Percentiles rank a stretch among this genome's conserved stretches.
phyloP scores from a whole-genome alignment of 2,329 filamentous ascomycete species.

The Fusarium siculi region DNA sequence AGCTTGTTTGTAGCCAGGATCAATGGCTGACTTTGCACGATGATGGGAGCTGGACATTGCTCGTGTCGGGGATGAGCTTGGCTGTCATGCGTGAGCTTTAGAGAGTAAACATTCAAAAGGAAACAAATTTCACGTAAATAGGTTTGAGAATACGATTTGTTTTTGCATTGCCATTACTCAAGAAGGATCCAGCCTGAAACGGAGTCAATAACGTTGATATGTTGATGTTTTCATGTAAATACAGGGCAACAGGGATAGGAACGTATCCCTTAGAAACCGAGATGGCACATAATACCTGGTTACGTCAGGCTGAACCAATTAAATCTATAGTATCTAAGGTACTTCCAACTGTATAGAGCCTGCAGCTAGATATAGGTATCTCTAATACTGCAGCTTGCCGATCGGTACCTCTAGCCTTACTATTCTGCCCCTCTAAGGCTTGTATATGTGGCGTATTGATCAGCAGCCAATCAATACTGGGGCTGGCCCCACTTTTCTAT shows the following conservation, averaged over 20 bases:
- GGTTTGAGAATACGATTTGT: conserved; percentile 1
- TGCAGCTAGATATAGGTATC: too few relatives aligned
- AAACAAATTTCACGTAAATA: background rate
- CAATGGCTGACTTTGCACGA: background rate
- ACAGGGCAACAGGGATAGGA: background rate
- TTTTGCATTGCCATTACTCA: background rate
- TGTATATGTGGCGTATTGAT: too few relatives aligned
- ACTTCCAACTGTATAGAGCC: too few relatives aligned
- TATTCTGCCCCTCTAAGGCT: too few relatives aligned
- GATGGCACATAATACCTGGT: too few relatives aligned
- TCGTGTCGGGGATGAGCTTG: background rate
- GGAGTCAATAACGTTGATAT: background rate
- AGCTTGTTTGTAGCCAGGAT: background rate
- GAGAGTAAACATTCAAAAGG: conserved; percentile 1
- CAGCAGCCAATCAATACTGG: too few relatives aligned
- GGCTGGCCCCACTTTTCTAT: too few relatives aligned
- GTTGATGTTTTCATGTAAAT: background rate
- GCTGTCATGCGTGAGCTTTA: background rate
- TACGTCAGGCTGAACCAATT: too few relatives aligned
- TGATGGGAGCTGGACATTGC: background rate
- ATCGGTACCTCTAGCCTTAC: too few relatives aligned
- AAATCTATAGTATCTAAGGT: too few relatives aligned
- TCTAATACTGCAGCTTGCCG: too few relatives aligned
- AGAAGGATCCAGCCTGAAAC: conserved; percentile 12
- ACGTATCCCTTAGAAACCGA: too few relatives aligned